Percentiles rank a stretch among this genome's conserved stretches.
Evolutionary conservation across 2,329 filamentous ascomycete species (phyloP).

Genomic region (Fusarium hostae): DNA sequence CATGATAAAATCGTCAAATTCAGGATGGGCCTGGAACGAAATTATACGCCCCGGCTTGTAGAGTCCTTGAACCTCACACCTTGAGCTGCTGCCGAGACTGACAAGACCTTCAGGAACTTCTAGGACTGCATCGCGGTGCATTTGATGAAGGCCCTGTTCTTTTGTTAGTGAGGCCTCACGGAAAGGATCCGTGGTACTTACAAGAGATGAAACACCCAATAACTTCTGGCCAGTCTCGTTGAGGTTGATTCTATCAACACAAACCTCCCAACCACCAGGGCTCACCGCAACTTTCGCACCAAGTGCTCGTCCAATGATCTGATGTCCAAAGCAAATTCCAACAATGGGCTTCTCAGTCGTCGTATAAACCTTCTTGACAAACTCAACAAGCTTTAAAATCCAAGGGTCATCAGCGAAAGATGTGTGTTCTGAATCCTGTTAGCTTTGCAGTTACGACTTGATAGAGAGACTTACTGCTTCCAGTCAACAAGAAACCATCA

Average conservation of each 20-base stretch:
- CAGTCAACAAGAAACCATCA: constrained; percentile 48
- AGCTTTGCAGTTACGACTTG: not conserved
- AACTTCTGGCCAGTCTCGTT: constrained; percentile 52
- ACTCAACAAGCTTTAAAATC: constrained; percentile 55
- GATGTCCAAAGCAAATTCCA: constrained; percentile 60
- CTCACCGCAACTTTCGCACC: constrained; percentile 51
- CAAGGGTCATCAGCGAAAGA: constrained; percentile 54
- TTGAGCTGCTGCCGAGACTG: constrained; percentile 52
- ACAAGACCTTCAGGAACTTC: constrained; percentile 50
- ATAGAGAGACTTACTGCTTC: constrained; percentile 45
- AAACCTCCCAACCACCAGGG: constrained; percentile 55
- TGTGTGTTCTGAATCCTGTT: constrained; percentile 44
- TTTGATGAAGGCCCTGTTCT: constrained; percentile 52
- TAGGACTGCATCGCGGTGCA: constrained; percentile 57
- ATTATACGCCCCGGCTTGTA: constrained; percentile 51
- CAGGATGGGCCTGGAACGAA: constrained; percentile 58
- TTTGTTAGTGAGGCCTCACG: not conserved
- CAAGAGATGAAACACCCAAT: constrained; percentile 47
- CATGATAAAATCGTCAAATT: constrained; percentile 54
- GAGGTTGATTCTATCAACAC: constrained; percentile 52
- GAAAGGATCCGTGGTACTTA: not conserved
- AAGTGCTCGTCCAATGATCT: constrained; percentile 57
- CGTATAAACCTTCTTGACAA: constrained; percentile 43
- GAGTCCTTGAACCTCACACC: constrained; percentile 54
- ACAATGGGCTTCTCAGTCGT: constrained; percentile 50